phyloP scores from a whole-genome alignment of 768 basidiomycete genomes.

The Boletus insuetus region DNA sequence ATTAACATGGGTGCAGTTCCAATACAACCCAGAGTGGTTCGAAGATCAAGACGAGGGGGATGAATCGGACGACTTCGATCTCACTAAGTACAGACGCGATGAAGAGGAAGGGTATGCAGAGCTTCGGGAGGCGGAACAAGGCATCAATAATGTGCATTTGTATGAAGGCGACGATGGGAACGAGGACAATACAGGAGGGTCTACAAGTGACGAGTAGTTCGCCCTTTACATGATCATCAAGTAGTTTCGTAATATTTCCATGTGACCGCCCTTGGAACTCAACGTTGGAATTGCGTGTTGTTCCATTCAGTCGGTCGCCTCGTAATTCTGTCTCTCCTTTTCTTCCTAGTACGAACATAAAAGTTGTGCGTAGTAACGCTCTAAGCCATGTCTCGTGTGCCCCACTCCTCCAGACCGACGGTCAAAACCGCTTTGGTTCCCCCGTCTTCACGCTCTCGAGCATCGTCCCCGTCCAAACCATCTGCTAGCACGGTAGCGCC shows the following conservation, averaged over 20 bases:
- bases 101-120: constrained; percentile 31
- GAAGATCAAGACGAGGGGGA: constrained; percentile 62
- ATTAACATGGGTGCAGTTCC: constrained; percentile 57
- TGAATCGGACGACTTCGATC: constrained; percentile 52
- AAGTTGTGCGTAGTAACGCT: neutral
- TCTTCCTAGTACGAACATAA: constrained; percentile 7
- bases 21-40: constrained; percentile 95
- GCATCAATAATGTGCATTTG: constrained; percentile 13
- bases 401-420: constrained; percentile 35
- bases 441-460: constrained; percentile 31
- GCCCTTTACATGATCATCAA: too few relatives aligned
- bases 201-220: neutral
- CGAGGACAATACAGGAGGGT: constrained; percentile 5
- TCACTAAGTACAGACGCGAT: constrained; percentile 53
- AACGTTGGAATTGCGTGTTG: neutral
- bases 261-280: constrained; percentile 5
- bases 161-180: constrained; percentile 20
- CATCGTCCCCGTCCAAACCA: constrained; percentile 30
- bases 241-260: constrained; percentile 21
- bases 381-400: constrained; percentile 39
- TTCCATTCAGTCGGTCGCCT: neutral
- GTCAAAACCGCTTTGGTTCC: constrained; percentile 27
- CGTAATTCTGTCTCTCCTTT: neutral
- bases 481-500: constrained; percentile 23
- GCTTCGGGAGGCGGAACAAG: constrained; percentile 21